Percentiles rank a stretch among this genome's conserved stretches.
These are phyloP conservation scores for Candida xiaguanensis DNA, from an alignment of 805 yeast genomes.

Conservation along the genomic window DNA sequence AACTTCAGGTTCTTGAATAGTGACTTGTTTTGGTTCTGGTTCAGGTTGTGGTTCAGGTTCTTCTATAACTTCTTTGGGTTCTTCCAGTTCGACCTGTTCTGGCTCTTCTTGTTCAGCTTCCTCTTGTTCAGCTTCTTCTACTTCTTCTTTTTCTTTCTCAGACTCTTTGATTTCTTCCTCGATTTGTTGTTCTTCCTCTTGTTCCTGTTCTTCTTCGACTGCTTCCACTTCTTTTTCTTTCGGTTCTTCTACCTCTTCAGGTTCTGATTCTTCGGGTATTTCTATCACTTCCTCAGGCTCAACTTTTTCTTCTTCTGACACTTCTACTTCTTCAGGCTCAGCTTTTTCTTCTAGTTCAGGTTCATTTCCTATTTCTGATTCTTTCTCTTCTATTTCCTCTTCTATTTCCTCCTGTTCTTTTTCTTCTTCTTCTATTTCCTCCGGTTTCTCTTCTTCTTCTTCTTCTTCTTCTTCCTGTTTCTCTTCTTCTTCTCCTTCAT, in stretches of 20 bases:
- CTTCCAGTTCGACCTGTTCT: slow-evolving; percentile 5
- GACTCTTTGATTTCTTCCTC: slow-evolving; percentile 4
- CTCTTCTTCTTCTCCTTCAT: slow-evolving; percentile 7
- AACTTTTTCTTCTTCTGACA: slow-evolving; percentile 7
- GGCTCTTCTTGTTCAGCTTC: slow-evolving; percentile 2
- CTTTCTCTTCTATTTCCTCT: slow-evolving; percentile 5
- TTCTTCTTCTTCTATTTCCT: slow-evolving; percentile 1
- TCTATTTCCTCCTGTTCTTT: not conserved
- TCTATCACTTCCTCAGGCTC: not conserved
- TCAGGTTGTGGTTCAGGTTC: not conserved
- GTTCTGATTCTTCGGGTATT: not conserved
- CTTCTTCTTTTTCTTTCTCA: not conserved
- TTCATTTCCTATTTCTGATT: slow-evolving; percentile 7
- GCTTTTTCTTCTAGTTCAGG: slow-evolving; percentile 10
- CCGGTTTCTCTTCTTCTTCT: not conserved
- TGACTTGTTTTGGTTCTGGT: slow-evolving; percentile 5
- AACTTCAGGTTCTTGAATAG: slow-evolving; percentile 4
- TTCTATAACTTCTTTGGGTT: not conserved
- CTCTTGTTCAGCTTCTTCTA: not conserved
- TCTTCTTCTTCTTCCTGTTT: not conserved
- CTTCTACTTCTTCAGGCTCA: slow-evolving; percentile 7
- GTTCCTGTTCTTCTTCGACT: slow-evolving; percentile 6
- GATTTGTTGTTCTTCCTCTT: not conserved
- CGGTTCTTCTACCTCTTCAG: slow-evolving; percentile 1
- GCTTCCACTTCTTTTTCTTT: not conserved